Base-by-base conservation (phyloP, 805 yeast genomes). In the Nakazawaea wickerhamii region DNA sequence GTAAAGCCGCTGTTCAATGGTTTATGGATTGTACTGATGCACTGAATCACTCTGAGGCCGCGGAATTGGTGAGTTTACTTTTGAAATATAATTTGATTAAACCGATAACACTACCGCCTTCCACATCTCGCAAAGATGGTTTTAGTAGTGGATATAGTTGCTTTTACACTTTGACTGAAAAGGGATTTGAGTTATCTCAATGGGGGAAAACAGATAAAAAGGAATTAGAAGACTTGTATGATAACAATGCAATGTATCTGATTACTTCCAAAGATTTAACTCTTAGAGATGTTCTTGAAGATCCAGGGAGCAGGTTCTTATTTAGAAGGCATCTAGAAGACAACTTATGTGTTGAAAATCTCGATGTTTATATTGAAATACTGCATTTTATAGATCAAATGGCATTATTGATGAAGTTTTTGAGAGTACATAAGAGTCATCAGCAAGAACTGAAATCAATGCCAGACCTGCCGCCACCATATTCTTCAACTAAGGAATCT, bases 1-100 rank as follows among this genome's bases (percentile, higher is more conserved):
- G 96, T 0, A 84, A 84, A 51, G 83, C 93, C 0, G 65, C 83
- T 0, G 73, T 80, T 60, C 96, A 89, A 54, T 91, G 96, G 95
- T 54, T 91, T 5, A 71, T 83, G 77, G 98, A 91, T 49, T 89
- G 96, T 55, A 84, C 96, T 1, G 93, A 86, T 53, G 66, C 81
- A 1, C 57, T 79, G 50, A 70, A 70, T 40, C 55, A 61, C 0
- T 62, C 64, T 10, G 85, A 78, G 45, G 83, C 87, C 0, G 54
- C 65, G 0, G 71, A 71, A 18, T 60, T 83, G 10, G 76, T 81
- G 0, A 65, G 70, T 4, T 54, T 76, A 10, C 71, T 84, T 44
- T 48, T 75, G 28, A 70, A 66, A 37, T 51, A 64, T 31, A 71
- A 70, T 0, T 57, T 81, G 5, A 67, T 83, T 19, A 60, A 61